Conservation (phyloP, 2,329 filamentous ascomycete species). For the Chalaropsis thielavioides region DNA sequence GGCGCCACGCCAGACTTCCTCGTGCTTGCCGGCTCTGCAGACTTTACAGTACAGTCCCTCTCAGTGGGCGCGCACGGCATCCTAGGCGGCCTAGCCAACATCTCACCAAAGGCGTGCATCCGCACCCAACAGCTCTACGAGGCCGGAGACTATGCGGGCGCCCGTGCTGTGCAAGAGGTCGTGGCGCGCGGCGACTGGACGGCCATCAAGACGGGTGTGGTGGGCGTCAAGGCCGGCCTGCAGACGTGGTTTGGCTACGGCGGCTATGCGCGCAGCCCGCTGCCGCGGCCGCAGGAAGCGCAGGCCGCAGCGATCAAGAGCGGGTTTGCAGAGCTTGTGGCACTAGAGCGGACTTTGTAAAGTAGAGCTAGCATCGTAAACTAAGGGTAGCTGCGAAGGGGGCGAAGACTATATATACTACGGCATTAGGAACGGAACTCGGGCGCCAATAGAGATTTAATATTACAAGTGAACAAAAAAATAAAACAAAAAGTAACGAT, state of each 20-base stretch:
- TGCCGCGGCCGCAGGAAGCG: constrained; percentile 25
- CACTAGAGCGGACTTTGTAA: constrained; percentile 21
- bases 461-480: neutral
- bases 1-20: constrained; percentile 23
- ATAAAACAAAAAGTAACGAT: neutral
- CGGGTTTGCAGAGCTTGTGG: constrained; percentile 27
- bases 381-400: neutral
- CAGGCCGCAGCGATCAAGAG: constrained; percentile 25
- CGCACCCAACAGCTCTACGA: constrained; percentile 26
- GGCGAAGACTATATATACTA: too few relatives aligned
- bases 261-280: constrained; percentile 29
- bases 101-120: constrained; percentile 27
- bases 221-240: constrained; percentile 34
- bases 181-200: constrained; percentile 34
- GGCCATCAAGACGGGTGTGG: constrained; percentile 35
- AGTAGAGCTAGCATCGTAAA: neutral
- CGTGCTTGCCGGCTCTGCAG: constrained; percentile 31
- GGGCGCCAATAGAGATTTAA: neutral
- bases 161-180: constrained; percentile 27
- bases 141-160: constrained; percentile 24
- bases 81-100: constrained; percentile 29
- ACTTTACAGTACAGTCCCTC: constrained; percentile 30
- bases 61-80: constrained; percentile 29
- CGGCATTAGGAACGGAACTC: too few relatives aligned
- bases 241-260: constrained; percentile 29